These are phyloP conservation scores for Chloropicon primus DNA, from an alignment of 139 green algal genomes.

Conservation along the genomic window DNA sequence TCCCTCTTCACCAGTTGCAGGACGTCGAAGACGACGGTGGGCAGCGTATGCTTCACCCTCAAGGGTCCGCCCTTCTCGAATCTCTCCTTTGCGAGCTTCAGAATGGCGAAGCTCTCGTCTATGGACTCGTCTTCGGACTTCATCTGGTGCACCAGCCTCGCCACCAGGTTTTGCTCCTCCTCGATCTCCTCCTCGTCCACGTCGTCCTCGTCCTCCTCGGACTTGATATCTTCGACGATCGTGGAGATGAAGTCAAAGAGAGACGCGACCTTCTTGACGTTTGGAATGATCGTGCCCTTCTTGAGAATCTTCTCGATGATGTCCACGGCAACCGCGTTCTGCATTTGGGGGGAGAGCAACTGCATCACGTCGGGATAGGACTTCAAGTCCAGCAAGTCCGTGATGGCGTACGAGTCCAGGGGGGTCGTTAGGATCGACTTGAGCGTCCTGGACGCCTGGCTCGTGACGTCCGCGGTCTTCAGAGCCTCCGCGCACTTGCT, in stretches of 20 bases:
- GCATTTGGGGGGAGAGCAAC: conserved; percentile 45
- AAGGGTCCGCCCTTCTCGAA: conserved; percentile 46
- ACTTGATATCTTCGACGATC: conserved; percentile 41
- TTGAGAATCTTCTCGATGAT: conserved; percentile 51
- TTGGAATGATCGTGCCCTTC: conserved; percentile 18
- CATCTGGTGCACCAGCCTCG: conserved; percentile 76
- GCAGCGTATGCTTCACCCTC: conserved; percentile 60
- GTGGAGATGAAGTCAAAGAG: conserved; percentile 60
- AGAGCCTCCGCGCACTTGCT: neutral
- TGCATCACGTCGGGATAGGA: conserved; percentile 67
- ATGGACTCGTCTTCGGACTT: conserved; percentile 17
- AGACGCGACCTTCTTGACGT: conserved; percentile 12
- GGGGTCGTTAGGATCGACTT: conserved; percentile 62
- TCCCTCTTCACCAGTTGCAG: conserved; percentile 33
- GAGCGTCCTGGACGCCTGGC: neutral
- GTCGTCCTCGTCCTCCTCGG: conserved; percentile 19
- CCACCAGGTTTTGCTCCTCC: conserved; percentile 78
- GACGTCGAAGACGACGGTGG: conserved; percentile 52
- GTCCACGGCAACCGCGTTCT: conserved; percentile 63
- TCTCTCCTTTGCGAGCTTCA: conserved; percentile 36
- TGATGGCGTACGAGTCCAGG: conserved; percentile 59
- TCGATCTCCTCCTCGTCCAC: conserved; percentile 43
- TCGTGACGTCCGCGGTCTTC: neutral
- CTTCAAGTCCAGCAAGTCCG: conserved; percentile 56
- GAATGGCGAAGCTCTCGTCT: conserved; percentile 49